Conservation (phyloP, 169 alveolate species). For the Babesia microti region DNA sequence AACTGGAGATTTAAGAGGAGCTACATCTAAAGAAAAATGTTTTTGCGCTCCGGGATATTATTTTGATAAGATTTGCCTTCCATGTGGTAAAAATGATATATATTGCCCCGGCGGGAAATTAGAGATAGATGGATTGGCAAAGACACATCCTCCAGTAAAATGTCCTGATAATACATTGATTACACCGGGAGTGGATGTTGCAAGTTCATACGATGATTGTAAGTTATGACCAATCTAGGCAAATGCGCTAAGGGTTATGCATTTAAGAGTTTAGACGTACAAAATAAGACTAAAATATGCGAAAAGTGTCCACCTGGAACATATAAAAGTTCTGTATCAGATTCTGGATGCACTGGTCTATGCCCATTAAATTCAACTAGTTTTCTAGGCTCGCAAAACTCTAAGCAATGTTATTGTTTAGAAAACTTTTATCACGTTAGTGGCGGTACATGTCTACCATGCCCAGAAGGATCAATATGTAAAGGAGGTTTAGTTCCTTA, state of each 20-base stretch:
- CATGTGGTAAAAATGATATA: slow-evolving; percentile 49
- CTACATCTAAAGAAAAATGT: slow-evolving; percentile 58
- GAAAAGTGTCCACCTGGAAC: slow-evolving; percentile 63
- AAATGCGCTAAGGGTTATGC: slow-evolving; percentile 68
- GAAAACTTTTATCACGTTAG: slow-evolving; percentile 56
- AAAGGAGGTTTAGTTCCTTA: slow-evolving; percentile 54
- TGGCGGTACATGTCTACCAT: slow-evolving; percentile 58
- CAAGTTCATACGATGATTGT: slow-evolving; percentile 59
- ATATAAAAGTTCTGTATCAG: slow-evolving; percentile 65
- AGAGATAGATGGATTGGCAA: slow-evolving; percentile 33
- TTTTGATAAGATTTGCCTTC: slow-evolving; percentile 49
- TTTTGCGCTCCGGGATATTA: slow-evolving; percentile 64
- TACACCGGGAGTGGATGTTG: slow-evolving; percentile 66
- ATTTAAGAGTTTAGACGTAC: slow-evolving; percentile 17
- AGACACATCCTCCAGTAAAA: slow-evolving; percentile 45
- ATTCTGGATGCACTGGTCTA: slow-evolving; percentile 57
- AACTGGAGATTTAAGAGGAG: slow-evolving; percentile 43
- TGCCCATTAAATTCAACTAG: slow-evolving; percentile 67
- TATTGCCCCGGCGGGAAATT: slow-evolving; percentile 71
- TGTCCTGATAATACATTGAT: slow-evolving; percentile 63
- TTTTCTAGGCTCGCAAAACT: slow-evolving; percentile 56
- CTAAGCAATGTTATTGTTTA: slow-evolving; percentile 67
- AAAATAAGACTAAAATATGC: slow-evolving; percentile 39
- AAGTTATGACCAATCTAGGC: slow-evolving; percentile 53
- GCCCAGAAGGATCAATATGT: slow-evolving; percentile 69